phyloP scores from a whole-genome alignment of 768 basidiomycete species.

The Cubamyces sp. region DNA sequence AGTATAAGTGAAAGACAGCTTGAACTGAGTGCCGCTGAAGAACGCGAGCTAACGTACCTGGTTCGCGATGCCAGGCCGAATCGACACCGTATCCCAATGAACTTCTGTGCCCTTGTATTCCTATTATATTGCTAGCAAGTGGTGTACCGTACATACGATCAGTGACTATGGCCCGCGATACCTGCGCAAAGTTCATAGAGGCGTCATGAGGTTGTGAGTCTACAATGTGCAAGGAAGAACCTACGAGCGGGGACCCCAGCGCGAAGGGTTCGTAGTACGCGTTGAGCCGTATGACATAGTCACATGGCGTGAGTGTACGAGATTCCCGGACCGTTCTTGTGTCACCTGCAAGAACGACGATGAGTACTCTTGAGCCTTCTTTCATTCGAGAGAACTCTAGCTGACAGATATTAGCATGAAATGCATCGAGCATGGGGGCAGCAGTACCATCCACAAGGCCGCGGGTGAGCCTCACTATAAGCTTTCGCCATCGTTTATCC shows the following conservation, averaged over 20 bases:
- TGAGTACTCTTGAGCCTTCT: not conserved
- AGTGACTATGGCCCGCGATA: too few species aligned
- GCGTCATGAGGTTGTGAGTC: not conserved
- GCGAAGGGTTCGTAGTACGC: not conserved
- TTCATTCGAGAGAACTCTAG: not conserved
- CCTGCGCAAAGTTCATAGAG: too few species aligned
- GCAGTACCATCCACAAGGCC: not conserved
- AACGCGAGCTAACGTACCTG: too few species aligned
- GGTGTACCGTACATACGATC: too few species aligned
- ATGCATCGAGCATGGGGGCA: not conserved
- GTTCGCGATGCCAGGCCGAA: too few species aligned
- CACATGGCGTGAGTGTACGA: conserved; percentile 2
- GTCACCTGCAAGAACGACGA: conserved; percentile 11
- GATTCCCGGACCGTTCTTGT: not conserved
- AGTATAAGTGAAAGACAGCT: too few species aligned
- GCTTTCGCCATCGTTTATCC: not conserved
- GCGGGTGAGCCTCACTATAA: not conserved
- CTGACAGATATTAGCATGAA: not conserved
- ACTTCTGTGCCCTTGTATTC: too few species aligned
- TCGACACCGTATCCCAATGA: too few species aligned
- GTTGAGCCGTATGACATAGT: not conserved
- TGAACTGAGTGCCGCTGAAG: too few species aligned
- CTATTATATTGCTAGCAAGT: too few species aligned
- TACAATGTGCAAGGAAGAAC: not conserved
- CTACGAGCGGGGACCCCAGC: not conserved